Conservation (phyloP, 2,329 filamentous ascomycete genomes). For the Hypoxylon sp. region DNA sequence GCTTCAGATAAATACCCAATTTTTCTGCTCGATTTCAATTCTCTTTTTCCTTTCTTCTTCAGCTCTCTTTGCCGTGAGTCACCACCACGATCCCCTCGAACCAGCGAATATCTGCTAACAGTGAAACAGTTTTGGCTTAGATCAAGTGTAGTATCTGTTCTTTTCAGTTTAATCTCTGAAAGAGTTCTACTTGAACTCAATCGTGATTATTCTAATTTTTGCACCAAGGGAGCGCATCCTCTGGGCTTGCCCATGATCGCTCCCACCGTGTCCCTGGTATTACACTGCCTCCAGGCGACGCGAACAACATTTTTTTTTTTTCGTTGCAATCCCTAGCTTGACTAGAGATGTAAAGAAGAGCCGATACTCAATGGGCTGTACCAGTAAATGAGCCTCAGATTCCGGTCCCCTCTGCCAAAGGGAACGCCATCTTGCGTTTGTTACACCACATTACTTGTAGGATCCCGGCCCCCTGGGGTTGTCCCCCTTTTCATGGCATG, state of each 20-base stretch:
- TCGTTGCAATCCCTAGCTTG: conserved; percentile 36
- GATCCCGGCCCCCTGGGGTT: background rate
- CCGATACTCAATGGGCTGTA: background rate
- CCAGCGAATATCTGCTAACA: conserved; percentile 6
- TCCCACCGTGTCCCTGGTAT: conserved; percentile 44
- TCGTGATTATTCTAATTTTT: conserved; percentile 45
- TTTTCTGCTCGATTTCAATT: conserved; percentile 8
- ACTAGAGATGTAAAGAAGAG: conserved; percentile 36
- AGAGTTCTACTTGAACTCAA: conserved; percentile 43
- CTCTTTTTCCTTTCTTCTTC: conserved; percentile 32
- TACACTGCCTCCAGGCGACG: conserved; percentile 44
- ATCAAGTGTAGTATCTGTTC: conserved; percentile 48
- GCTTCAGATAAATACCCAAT: conserved; percentile 12
- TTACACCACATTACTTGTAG: conserved; percentile 5
- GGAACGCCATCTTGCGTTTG: background rate
- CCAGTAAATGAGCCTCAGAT: background rate
- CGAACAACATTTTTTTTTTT: conserved; percentile 31
- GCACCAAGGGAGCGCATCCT: conserved; percentile 31
- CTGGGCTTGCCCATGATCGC: conserved; percentile 44
- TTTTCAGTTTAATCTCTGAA: conserved; percentile 47
- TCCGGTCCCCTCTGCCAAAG: background rate
- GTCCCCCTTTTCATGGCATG: conserved; percentile 25
- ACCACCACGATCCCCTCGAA: conserved; percentile 1
- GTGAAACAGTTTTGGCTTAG: conserved; percentile 42
- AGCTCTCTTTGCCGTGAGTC: conserved; percentile 44